Evolutionary conservation across 306 rosid genomes (phyloP).

Genomic region (Cucurbita argyrosperma): DNA sequence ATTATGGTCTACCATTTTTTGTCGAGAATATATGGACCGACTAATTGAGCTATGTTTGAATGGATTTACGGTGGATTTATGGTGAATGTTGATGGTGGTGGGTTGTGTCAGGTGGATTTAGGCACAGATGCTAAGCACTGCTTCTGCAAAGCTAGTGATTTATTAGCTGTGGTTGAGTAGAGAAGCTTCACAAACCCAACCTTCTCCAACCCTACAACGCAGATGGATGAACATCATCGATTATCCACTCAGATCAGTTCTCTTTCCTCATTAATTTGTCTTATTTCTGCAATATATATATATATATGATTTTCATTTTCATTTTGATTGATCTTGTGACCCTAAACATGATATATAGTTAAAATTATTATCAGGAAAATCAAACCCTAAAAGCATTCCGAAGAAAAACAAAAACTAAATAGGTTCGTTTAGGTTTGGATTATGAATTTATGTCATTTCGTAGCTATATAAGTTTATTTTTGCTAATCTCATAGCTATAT

Average conservation of each 20-base stretch:
- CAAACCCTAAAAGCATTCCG: not conserved
- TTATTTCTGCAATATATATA: not conserved
- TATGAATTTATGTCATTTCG: not conserved
- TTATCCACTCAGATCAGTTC: not conserved
- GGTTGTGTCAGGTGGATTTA: constrained; percentile 62
- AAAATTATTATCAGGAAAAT: not conserved
- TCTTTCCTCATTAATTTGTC: not conserved
- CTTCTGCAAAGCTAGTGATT: constrained; percentile 72
- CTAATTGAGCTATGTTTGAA: not conserved
- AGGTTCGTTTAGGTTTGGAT: not conserved
- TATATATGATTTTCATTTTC: not conserved
- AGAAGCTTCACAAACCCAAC: not conserved
- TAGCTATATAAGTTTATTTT: not conserved
- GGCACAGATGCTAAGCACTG: constrained; percentile 67
- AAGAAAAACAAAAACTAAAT: not conserved
- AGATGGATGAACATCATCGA: not conserved
- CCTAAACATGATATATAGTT: not conserved
- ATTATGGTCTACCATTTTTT: no score
- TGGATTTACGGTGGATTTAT: not conserved
- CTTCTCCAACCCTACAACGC: not conserved
- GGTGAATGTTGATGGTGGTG: not conserved
- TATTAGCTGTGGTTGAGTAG: constrained; percentile 76
- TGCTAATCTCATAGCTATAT: not conserved
- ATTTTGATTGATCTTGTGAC: not conserved
- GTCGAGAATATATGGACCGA: no score